phyloP scores from a whole-genome alignment of 805 yeast genomes.

The Candida germanica region DNA sequence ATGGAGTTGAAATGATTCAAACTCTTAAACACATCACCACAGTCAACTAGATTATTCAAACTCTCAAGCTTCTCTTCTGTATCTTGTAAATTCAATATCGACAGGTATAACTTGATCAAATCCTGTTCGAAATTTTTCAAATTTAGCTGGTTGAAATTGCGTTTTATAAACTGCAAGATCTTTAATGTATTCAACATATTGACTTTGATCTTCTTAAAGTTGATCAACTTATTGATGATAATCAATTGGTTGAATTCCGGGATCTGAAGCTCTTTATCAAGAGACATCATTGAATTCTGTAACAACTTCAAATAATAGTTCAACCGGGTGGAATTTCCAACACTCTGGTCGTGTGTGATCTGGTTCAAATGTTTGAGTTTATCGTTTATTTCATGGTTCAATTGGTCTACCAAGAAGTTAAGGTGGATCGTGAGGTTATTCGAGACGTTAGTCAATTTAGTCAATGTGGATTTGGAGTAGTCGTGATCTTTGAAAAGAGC shows the following conservation, averaged over 20 bases:
- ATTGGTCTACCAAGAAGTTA: conserved; percentile 59
- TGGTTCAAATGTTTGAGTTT: conserved; percentile 48
- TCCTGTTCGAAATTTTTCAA: conserved; percentile 8
- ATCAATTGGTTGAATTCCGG: conserved; percentile 17
- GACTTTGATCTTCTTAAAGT: conserved; percentile 42
- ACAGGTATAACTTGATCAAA: conserved; percentile 6
- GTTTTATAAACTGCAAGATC: conserved; percentile 40
- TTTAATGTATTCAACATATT: conserved; percentile 46
- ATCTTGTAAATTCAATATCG: conserved; percentile 13
- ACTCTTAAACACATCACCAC: conserved; percentile 53
- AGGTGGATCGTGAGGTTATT: conserved; percentile 54
- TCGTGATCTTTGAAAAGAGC: conserved; percentile 44
- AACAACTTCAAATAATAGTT: conserved; percentile 65
- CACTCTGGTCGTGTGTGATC: conserved; percentile 10
- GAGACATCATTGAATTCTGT: conserved; percentile 53
- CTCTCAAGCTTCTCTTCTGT: conserved; percentile 38
- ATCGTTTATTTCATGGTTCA: conserved; percentile 42
- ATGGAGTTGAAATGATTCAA: conserved; percentile 48
- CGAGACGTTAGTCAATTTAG: conserved; percentile 45
- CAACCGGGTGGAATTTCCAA: conserved; percentile 48
- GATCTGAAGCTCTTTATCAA: conserved; percentile 45
- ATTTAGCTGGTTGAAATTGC: conserved; percentile 8
- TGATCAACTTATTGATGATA: conserved; percentile 32
- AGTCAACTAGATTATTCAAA: conserved; percentile 45
- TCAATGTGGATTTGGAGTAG: conserved; percentile 21